A percentile compares a stretch with the other conserved stretches of the same genome.
phyloP scores from a whole-genome alignment of 352 stramenopile species.

The Globisporangium yorkense region DNA sequence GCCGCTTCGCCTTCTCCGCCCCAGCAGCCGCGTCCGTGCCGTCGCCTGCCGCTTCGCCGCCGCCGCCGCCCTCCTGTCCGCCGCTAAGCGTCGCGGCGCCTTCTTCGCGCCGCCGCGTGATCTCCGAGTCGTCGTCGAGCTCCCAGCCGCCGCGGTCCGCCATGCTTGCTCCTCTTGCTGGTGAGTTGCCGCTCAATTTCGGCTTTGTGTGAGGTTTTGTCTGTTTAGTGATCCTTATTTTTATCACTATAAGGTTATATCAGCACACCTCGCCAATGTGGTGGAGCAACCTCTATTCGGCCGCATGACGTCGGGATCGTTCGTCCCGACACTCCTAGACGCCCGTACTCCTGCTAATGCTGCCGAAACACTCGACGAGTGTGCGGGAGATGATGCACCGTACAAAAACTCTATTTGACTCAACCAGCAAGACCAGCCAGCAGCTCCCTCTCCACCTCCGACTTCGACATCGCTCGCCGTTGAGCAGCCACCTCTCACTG shows the following conservation, averaged over 20 bases:
- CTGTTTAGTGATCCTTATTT: too few relatives aligned
- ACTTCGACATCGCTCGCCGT: too few relatives aligned
- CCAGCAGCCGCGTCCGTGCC: neutral
- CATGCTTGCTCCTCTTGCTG: constrained; percentile 18
- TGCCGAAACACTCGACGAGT: neutral
- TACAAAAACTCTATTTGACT: neutral
- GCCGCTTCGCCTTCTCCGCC: constrained; percentile 25
- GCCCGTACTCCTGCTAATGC: too few relatives aligned
- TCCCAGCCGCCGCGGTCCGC: constrained; percentile 46
- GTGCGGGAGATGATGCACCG: neutral
- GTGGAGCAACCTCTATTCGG: too few relatives aligned
- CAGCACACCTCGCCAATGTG: too few relatives aligned
- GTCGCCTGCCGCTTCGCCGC: constrained; percentile 3
- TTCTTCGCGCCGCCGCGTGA: constrained; percentile 18
- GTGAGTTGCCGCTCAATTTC: neutral
- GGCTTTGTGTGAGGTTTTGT: too few relatives aligned
- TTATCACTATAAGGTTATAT: too few relatives aligned
- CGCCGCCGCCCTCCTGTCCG: constrained; percentile 7
- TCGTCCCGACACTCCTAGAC: too few relatives aligned
- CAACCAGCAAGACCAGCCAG: neutral
- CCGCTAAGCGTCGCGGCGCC: constrained; percentile 4
- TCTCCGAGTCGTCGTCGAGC: constrained; percentile 36
- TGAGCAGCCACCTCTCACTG: too few relatives aligned
- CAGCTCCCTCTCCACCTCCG: too few relatives aligned
- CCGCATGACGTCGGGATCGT: too few relatives aligned